Evolutionary conservation across 257 asterid species (phyloP).

Genomic region (Capsicum chinense): DNA sequence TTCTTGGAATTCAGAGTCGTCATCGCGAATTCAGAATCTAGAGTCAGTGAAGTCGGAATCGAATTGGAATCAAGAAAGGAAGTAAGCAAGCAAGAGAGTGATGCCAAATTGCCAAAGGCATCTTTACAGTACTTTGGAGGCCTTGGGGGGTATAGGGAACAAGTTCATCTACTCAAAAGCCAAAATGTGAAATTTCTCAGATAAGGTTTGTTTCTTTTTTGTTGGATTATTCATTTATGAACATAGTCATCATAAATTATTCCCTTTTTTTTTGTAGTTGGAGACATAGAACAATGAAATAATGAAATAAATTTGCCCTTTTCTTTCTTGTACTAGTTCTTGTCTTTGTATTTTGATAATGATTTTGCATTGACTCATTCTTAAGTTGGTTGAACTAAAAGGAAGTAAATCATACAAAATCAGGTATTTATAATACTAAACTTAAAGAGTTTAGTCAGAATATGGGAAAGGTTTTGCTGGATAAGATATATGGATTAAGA

Average conservation of each 20-base stretch:
- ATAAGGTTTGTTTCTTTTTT: slow-evolving; percentile 32
- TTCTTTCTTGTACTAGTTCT: neutral
- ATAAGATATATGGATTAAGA: neutral
- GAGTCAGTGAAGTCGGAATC: slow-evolving; percentile 22
- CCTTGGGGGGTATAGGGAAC: slow-evolving; percentile 17
- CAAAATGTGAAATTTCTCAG: slow-evolving; percentile 24
- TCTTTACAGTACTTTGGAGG: slow-evolving; percentile 20
- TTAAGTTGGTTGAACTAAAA: neutral
- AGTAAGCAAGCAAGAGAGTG: slow-evolving; percentile 9
- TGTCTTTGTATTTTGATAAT: neutral
- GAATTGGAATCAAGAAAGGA: neutral
- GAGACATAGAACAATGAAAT: slow-evolving; percentile 28
- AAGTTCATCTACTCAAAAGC: neutral
- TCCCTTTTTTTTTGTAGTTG: slow-evolving; percentile 23
- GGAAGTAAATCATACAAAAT: neutral
- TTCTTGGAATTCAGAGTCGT: slow-evolving; percentile 36
- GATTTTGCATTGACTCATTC: neutral
- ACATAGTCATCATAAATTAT: slow-evolving; percentile 20
- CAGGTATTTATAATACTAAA: neutral
- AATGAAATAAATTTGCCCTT: slow-evolving; percentile 29
- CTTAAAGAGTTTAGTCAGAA: neutral
- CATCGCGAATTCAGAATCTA: slow-evolving; percentile 39
- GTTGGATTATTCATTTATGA: slow-evolving; percentile 27
- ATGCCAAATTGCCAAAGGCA: slow-evolving; percentile 7
- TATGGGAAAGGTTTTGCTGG: neutral